Evolutionary conservation across 2,329 filamentous ascomycete species (phyloP), one percentile per base, ranked within the genome.

Genomic region (Hymenoscyphus infarciens): DNA sequence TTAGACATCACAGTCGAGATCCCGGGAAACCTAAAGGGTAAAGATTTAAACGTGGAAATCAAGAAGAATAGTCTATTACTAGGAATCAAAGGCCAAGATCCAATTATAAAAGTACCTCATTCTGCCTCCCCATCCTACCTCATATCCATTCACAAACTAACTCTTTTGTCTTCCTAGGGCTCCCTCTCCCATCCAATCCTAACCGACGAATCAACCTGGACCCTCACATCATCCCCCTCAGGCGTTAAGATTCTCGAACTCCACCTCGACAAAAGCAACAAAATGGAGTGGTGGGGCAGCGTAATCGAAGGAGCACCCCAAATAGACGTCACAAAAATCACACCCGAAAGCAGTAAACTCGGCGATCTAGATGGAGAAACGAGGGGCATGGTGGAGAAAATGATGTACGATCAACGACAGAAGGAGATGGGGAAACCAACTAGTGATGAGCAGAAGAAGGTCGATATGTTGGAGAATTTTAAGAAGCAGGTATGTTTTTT

Each of bases 361-460:
- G 88, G 90, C 62, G 95, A 99, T 76, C 81, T 99, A 69, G 94
- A 98, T 74, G 95, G 95, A 65, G 90, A 96, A 82, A 99, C 95
- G 60, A 85, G 95, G 67, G 85, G 87, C 63, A 98, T 99, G 94
- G 95, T 99, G 54, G 95, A 99, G 86, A 99, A 99, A 86, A 99
- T 99, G 95, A 99, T 99, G 95, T 99, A 85, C 73, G 95, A 99
- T 80, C 95, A 99, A 82, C 83, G 90, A 69, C 93, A 98, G 81
- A 99, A 99, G 86, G 93, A 98, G 81, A 81, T 84, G 77, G 95
- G 95, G 4, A 83, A 89, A 77, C 91, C 92, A 56, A 92, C 89
- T 13, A 96, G 91, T 68, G 95, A 98, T 69, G 95, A 99, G 81
- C 88, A 96, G 83, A 91, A 93, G 82, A 98, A 98, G 84, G 78